phyloP scores from a whole-genome alignment of 140 eudicot genomes.

The Oenanthe javanica region DNA sequence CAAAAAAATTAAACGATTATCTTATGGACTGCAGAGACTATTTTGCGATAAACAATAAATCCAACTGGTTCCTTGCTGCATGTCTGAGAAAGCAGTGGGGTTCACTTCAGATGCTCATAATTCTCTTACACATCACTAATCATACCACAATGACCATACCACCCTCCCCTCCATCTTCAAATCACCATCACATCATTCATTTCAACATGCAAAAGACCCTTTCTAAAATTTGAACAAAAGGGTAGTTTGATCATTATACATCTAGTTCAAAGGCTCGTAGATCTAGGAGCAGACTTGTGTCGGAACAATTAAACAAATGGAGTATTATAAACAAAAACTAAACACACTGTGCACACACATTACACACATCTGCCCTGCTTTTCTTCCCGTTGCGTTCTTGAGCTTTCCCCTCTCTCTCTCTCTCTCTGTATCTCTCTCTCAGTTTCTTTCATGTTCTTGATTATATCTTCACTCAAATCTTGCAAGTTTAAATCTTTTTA shows the following conservation, averaged over 20 bases:
- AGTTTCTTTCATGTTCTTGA: too few relatives aligned
- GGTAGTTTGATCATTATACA: not conserved
- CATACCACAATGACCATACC: not conserved
- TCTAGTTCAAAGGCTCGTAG: not conserved
- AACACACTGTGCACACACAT: not conserved
- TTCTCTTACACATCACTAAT: not conserved
- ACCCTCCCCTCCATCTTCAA: not conserved
- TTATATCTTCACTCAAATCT: not conserved
- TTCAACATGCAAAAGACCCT: not conserved
- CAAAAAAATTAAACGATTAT: too few relatives aligned
- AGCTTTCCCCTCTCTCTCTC: not conserved
- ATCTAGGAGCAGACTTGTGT: conserved; percentile 13
- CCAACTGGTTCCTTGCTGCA: conserved; percentile 5
- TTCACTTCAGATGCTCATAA: conserved; percentile 4
- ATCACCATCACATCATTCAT: not conserved
- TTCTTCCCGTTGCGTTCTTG: not conserved
- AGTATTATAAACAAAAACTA: not conserved
- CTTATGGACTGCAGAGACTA: too few relatives aligned
- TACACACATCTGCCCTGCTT: not conserved
- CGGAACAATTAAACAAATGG: conserved; percentile 3
- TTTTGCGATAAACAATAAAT: not conserved
- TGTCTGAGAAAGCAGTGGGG: conserved; percentile 10
- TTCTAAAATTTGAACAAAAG: not conserved
- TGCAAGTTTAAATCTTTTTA: not conserved
- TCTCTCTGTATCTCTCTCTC: too few relatives aligned